phyloP scores from a whole-genome alignment of 441 rosid genomes.

The Gossypium davidsonii region DNA sequence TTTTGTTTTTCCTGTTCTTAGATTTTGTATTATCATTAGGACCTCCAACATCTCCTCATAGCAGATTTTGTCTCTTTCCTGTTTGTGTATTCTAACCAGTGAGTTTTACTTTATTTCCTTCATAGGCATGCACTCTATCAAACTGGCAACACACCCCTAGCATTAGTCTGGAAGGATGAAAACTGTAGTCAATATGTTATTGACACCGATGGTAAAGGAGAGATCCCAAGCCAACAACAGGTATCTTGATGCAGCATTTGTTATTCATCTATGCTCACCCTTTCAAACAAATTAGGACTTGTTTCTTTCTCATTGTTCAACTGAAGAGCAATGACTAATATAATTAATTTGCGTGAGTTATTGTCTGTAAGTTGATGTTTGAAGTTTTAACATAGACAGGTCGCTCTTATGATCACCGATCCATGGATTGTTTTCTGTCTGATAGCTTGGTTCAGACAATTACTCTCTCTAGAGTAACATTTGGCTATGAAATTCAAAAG shows the following conservation, averaged over 20 bases:
- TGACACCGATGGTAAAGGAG: constrained; percentile 87
- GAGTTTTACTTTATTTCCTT: constrained; percentile 18
- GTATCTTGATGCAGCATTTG: constrained; percentile 27
- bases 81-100: neutral
- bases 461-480: neutral
- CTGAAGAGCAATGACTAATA: neutral
- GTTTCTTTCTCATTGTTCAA: neutral
- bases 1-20: neutral
- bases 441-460: neutral
- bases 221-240: constrained; percentile 71
- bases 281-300: neutral
- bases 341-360: neutral
- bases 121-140: constrained; percentile 84
- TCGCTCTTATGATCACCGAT: neutral
- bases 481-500: neutral
- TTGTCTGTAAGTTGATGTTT: neutral
- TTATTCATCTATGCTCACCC: neutral
- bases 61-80: neutral
- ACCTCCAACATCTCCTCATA: neutral
- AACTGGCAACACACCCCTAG: constrained; percentile 82
- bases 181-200: constrained; percentile 88
- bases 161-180: constrained; percentile 93
- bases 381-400: neutral
- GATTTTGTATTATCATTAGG: neutral
- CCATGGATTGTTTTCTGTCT: neutral